These are phyloP conservation scores for Hippophae tibetana DNA, from an alignment of 306 rosid species.

Conservation along the genomic window DNA sequence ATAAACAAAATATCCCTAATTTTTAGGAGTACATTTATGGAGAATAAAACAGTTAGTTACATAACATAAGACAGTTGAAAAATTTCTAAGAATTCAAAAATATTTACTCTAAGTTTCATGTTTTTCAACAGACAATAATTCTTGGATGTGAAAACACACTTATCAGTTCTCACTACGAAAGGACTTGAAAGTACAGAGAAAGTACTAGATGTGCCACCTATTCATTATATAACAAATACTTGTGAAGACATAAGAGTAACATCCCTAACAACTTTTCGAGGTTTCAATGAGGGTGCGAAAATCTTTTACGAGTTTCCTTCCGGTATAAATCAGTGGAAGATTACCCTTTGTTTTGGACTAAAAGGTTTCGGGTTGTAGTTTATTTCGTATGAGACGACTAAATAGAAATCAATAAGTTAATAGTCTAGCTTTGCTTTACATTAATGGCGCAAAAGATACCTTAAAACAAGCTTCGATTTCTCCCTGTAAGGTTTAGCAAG, in stretches of 20 bases:
- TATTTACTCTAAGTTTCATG: too few relatives aligned
- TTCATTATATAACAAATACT: not conserved
- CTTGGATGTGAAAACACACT: not conserved
- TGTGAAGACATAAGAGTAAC: not conserved
- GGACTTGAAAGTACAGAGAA: not conserved
- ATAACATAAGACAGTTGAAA: too few relatives aligned
- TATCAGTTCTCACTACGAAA: not conserved
- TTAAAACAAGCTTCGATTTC: slow-evolving; percentile 51
- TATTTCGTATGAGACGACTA: not conserved
- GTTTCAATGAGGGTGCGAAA: not conserved
- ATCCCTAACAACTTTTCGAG: not conserved
- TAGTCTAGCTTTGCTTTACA: not conserved
- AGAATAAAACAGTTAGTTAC: too few relatives aligned
- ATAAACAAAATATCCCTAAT: too few relatives aligned
- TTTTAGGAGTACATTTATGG: too few relatives aligned
- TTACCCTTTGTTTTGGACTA: too few relatives aligned
- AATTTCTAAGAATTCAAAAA: too few relatives aligned
- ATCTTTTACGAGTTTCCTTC: too few relatives aligned
- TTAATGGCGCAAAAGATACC: slow-evolving; percentile 24
- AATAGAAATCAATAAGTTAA: not conserved
- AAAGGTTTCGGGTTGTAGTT: too few relatives aligned
- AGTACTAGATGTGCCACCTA: not conserved
- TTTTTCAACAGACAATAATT: not conserved
- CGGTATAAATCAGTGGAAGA: too few relatives aligned
- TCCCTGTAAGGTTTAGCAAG: slow-evolving; percentile 82